Base-by-base conservation (phyloP, 768 basidiomycete genomes). In the Leccinum longicurvipes region DNA sequence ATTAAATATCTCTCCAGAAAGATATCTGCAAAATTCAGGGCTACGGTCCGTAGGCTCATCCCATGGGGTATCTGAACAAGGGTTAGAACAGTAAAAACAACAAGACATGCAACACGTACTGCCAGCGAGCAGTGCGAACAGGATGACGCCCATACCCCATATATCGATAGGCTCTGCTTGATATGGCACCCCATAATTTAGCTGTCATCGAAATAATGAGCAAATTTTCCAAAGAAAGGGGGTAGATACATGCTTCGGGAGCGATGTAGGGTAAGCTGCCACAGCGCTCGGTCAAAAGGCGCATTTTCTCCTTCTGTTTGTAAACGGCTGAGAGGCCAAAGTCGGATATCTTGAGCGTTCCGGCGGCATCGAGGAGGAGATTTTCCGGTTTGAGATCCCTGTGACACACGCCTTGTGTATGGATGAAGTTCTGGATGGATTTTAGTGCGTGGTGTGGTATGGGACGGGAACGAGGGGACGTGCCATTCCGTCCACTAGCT, bases 321-420 rank as follows among this genome's bases (percentile, higher is more conserved):
- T 85, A 99, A 0, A 98, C 93, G 0, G 91, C 84, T 6, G 91
- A 93, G 2, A 99, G 79, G 0, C 97, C 97, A 69, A 98, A 99
- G 69, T 99, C 97, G 0, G 91, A 89, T 51, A 99, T 87, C 69
- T 98, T 98, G 60, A 99, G 84, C 6, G 83, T 77, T 49, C 95
- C 95, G 2, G 85, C 83, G 0, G 81, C 83, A 57, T 93, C 88
- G 0, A 99, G 81, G 3, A 99, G 82, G 17, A 98, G 69, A 62
- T 99, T 99, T 70, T 99, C 97, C 0, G 97, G 97, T 67, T 99
- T 99, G 53, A 99, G 79, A 64, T 99, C 97, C 34, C 97, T 85
- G 68, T 99, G 97, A 63, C 92, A 95, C 19, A 99, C 89, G 3
- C 97, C 97, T 73, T 92, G 84, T 8, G 66, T 70, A 65, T 98